Percentiles rank a stretch among this genome's conserved stretches.
Conservation (phyloP, 2,329 filamentous ascomycete genomes). For the Albophoma yamanashiensis region DNA sequence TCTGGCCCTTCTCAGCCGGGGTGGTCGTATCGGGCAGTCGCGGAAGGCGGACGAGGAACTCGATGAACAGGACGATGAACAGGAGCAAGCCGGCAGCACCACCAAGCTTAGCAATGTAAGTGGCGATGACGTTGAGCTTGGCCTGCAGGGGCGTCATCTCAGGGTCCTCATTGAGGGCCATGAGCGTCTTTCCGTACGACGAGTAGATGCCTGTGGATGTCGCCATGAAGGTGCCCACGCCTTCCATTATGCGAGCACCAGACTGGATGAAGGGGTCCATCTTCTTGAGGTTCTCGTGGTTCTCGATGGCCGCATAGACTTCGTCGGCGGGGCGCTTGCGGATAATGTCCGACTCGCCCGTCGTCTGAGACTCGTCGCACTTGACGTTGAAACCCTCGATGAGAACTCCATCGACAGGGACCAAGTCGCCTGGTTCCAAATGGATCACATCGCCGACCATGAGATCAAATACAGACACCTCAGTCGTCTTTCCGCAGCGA, state of each 20-base stretch:
- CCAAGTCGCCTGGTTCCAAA: conserved; percentile 64
- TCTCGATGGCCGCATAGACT: conserved; percentile 59
- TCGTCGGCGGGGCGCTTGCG: conserved; percentile 58
- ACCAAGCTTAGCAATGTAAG: conserved; percentile 68
- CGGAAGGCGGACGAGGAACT: conserved; percentile 63
- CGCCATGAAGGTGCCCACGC: conserved; percentile 63
- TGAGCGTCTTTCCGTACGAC: conserved; percentile 64
- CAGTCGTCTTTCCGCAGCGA: conserved; percentile 58
- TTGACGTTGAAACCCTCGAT: conserved; percentile 65
- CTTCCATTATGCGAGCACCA: conserved; percentile 67
- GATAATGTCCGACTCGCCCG: conserved; percentile 69
- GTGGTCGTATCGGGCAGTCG: conserved; percentile 33
- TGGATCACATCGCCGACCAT: conserved; percentile 61
- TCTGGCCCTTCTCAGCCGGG: conserved; percentile 66
- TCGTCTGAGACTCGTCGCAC: conserved; percentile 68
- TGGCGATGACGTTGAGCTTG: conserved; percentile 64
- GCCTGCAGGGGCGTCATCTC: conserved; percentile 69
- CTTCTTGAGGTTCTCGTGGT: conserved; percentile 55
- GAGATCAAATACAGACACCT: conserved; percentile 60
- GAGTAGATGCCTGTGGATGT: conserved; percentile 66
- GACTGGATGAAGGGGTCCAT: conserved; percentile 82
- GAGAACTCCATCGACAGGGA: conserved; percentile 64
- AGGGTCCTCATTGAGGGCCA: conserved; percentile 61
- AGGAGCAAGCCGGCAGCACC: conserved; percentile 68
- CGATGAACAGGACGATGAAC: conserved; percentile 78